A percentile compares a stretch with the other conserved stretches of the same genome.
Conservation (phyloP, 805 yeast species). For the Lachancea mirantina region DNA sequence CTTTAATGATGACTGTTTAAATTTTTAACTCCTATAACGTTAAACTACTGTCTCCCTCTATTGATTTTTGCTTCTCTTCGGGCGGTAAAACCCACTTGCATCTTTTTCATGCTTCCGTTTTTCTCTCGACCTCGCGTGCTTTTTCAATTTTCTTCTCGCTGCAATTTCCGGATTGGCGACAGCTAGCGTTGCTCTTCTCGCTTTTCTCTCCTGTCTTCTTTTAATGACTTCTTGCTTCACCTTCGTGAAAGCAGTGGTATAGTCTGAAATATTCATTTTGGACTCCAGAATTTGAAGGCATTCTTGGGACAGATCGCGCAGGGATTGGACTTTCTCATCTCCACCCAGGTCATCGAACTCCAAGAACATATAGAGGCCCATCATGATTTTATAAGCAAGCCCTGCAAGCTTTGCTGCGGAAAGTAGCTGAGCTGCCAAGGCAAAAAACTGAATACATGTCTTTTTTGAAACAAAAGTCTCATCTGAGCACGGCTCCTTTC, state of each 20-base stretch:
- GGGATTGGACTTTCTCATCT: slow-evolving; percentile 43
- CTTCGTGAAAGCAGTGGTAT: slow-evolving; percentile 49
- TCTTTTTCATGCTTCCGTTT: slow-evolving; percentile 70
- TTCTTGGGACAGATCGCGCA: slow-evolving; percentile 50
- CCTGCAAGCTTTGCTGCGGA: slow-evolving; percentile 34
- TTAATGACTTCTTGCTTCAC: slow-evolving; percentile 55
- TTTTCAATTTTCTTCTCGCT: slow-evolving; percentile 70
- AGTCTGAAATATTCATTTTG: slow-evolving; percentile 66
- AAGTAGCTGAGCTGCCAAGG: slow-evolving; percentile 52
- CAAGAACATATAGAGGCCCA: slow-evolving; percentile 46
- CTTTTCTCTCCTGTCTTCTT: slow-evolving; percentile 69
- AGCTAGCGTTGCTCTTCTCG: slow-evolving; percentile 68
- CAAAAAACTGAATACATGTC: slow-evolving; percentile 61
- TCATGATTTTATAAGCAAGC: slow-evolving; percentile 43
- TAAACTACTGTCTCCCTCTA: neutral
- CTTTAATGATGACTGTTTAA: neutral
- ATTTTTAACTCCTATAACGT: neutral
- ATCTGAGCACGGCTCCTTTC: slow-evolving; percentile 54
- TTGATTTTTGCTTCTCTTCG: slow-evolving; percentile 51
- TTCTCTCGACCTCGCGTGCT: slow-evolving; percentile 68
- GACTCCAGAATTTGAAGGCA: slow-evolving; percentile 60
- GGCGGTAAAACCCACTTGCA: slow-evolving; percentile 66
- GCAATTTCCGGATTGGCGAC: slow-evolving; percentile 72
- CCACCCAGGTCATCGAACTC: slow-evolving; percentile 30
- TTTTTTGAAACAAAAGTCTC: slow-evolving; percentile 55